Evolutionary conservation across 176 grass and related monocot species (phyloP).

Genomic region (Elaeis guineensis): DNA sequence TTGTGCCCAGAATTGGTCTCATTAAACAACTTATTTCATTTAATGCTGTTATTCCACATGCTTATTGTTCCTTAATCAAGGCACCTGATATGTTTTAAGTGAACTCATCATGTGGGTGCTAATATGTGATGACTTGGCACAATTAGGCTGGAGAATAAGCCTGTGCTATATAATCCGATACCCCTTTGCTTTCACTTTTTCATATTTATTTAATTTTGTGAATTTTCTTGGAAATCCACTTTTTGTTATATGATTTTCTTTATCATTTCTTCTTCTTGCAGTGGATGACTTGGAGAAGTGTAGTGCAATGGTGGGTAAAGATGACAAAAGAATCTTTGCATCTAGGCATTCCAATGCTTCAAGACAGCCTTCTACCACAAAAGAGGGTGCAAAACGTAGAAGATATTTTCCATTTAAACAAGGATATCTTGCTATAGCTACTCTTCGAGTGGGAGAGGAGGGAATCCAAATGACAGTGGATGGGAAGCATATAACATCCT

Average conservation of each 20-base stretch:
- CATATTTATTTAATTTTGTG: too few relatives aligned
- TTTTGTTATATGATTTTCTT: conserved; percentile 9
- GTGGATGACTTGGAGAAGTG: conserved; percentile 90
- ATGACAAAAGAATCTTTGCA: conserved; percentile 29
- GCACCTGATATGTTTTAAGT: too few relatives aligned
- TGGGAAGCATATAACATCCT: conserved; percentile 90
- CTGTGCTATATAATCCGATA: too few relatives aligned
- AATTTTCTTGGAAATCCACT: too few relatives aligned
- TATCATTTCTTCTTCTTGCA: conserved; percentile 34
- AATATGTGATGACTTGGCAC: too few relatives aligned
- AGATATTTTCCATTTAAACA: conserved; percentile 87
- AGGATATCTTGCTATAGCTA: conserved; percentile 86
- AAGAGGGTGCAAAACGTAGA: conserved; percentile 32
- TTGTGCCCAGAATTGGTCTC: too few relatives aligned
- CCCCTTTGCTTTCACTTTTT: too few relatives aligned
- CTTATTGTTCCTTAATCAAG: too few relatives aligned
- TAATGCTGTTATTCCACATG: too few relatives aligned
- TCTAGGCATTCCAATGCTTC: conserved; percentile 51
- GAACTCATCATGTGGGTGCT: too few relatives aligned
- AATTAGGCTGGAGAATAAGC: too few relatives aligned
- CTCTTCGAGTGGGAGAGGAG: conserved; percentile 67
- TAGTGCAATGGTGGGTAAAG: conserved; percentile 61
- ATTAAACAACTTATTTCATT: too few relatives aligned
- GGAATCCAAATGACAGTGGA: conserved; percentile 97
- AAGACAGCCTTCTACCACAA: conserved; percentile 25